Evolutionary conservation across 805 yeast genomes (phyloP).

Genomic region (Saturnispora quitensis): DNA sequence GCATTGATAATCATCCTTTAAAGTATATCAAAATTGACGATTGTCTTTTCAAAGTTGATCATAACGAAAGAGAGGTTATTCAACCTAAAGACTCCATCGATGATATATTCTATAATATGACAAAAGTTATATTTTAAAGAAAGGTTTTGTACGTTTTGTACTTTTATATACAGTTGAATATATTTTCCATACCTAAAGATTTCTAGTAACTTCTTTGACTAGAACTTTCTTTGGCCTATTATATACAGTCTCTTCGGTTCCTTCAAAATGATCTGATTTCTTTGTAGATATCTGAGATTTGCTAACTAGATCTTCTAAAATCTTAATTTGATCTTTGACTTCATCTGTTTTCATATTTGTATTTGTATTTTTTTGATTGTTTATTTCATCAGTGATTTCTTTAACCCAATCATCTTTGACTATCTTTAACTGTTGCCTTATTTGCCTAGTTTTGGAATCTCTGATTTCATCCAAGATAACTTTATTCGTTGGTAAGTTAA

Average conservation of each 20-base stretch:
- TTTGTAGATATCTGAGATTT: conserved; percentile 11
- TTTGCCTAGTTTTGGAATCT: conserved; percentile 10
- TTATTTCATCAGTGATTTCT: conserved; percentile 6
- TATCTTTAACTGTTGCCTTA: conserved; percentile 19
- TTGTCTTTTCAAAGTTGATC: conserved; percentile 36
- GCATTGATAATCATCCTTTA: conserved; percentile 15
- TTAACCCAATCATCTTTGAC: conserved; percentile 17
- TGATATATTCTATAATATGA: conserved; percentile 34
- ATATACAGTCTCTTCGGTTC: conserved; percentile 5
- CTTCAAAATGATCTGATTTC: conserved; percentile 2
- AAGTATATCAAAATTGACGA: conserved; percentile 39
- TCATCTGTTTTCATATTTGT: conserved; percentile 8
- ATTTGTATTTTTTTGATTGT: background rate
- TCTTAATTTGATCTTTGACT: conserved; percentile 15
- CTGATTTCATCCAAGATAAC: conserved; percentile 14
- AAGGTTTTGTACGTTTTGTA: background rate
- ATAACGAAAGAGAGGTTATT: conserved; percentile 14
- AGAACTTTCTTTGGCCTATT: conserved; percentile 10
- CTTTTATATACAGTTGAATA: background rate
- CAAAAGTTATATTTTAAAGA: conserved; percentile 13
- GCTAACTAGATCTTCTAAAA: conserved; percentile 16
- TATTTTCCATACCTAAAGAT: conserved; percentile 5
- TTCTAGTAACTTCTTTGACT: conserved; percentile 9
- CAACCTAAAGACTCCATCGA: conserved; percentile 39
- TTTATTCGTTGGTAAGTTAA: conserved; percentile 19